Evolutionary conservation across 2,329 filamentous ascomycete genomes (phyloP).

Genomic region (Aspergillus sp.): DNA sequence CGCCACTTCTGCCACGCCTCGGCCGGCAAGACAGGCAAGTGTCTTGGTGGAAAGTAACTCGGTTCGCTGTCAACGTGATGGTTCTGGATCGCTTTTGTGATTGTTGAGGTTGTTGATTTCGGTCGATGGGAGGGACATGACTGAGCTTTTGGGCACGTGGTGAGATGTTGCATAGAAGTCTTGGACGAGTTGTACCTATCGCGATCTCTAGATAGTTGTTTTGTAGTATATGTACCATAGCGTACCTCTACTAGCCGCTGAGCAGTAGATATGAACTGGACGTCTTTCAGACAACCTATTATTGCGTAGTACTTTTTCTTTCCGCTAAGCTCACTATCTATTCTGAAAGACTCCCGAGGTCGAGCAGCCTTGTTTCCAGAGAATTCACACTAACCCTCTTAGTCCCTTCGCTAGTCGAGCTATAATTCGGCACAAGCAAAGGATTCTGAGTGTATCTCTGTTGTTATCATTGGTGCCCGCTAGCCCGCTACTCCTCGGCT

Average conservation of each 20-base stretch:
- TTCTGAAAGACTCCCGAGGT: neutral
- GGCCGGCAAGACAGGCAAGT: neutral
- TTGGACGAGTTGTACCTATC: neutral
- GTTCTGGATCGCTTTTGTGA: neutral
- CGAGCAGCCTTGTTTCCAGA: neutral
- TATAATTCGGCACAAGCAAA: neutral
- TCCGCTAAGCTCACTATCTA: neutral
- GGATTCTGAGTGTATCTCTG: neutral
- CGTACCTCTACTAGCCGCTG: too few species aligned
- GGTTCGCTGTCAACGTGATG: neutral
- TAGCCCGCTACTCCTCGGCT: neutral
- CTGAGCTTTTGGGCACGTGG: neutral
- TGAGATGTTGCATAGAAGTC: neutral
- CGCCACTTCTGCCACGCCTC: neutral
- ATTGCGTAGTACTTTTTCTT: neutral
- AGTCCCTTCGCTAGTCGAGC: neutral
- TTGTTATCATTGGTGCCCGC: constrained; percentile 7
- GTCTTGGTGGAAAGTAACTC: neutral
- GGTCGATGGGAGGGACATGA: neutral
- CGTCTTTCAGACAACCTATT: neutral
- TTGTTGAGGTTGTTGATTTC: neutral
- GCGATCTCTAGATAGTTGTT: neutral
- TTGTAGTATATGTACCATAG: neutral
- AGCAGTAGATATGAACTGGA: neutral
- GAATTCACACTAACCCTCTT: neutral